These are phyloP conservation scores for Ascobolus immersus DNA, from an alignment of 495 filamentous ascomycete genomes.

Conservation along the genomic window DNA sequence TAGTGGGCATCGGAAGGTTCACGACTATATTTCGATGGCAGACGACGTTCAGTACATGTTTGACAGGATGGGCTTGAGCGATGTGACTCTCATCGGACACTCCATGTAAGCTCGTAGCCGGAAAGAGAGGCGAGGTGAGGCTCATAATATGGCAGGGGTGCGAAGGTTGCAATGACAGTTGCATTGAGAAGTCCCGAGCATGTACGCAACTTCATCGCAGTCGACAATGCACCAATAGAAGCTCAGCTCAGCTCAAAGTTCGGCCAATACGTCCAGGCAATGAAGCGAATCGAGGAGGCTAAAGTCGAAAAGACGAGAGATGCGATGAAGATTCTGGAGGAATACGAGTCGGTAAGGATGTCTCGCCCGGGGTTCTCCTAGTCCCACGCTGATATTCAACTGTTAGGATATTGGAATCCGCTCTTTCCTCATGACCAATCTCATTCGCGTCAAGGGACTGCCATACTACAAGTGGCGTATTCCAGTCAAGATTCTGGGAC, in stretches of 20 bases:
- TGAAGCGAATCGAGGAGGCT: conserved; percentile 52
- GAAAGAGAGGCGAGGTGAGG: neutral
- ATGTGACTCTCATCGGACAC: conserved; percentile 65
- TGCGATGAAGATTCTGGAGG: conserved; percentile 51
- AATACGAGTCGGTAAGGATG: conserved; percentile 45
- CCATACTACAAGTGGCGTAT: conserved; percentile 27
- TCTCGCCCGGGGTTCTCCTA: neutral
- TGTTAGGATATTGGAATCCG: conserved; percentile 39
- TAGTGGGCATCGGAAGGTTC: conserved; percentile 46
- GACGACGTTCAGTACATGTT: conserved; percentile 71
- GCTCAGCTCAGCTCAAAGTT: conserved; percentile 49
- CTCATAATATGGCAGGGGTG: conserved; percentile 34
- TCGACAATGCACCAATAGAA: conserved; percentile 84
- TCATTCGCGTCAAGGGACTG: conserved; percentile 28
- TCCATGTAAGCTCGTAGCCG: conserved; percentile 42
- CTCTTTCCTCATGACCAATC: conserved; percentile 83
- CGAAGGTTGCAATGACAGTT: conserved; percentile 80
- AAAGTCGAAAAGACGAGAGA: conserved; percentile 41
- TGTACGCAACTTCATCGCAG: conserved; percentile 44
- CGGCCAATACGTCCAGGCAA: conserved; percentile 54
- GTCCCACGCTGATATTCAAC: neutral
- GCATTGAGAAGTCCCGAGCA: conserved; percentile 41
- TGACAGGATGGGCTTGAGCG: conserved; percentile 37
- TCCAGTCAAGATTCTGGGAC: conserved; percentile 31
- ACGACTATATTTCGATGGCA: conserved; percentile 70